Evolutionary conservation across 768 basidiomycete genomes (phyloP).

Genomic region (Termitomyces sp.): DNA sequence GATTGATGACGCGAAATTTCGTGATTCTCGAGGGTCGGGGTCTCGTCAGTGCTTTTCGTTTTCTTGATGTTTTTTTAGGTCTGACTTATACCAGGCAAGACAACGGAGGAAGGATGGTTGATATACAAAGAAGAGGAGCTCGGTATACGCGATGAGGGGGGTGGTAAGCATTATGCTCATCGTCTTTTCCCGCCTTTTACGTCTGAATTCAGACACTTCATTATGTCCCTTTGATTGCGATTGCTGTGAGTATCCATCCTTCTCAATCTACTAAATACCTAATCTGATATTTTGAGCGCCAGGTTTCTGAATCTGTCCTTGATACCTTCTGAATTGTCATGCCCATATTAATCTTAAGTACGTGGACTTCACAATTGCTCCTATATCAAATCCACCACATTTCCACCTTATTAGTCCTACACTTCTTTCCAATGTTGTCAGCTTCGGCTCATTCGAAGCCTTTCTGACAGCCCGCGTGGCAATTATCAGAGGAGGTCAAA

Average conservation of each 20-base stretch:
- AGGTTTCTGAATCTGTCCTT: conserved; percentile 18
- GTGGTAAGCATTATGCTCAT: conserved; percentile 45
- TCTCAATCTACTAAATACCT: neutral
- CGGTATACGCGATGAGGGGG: conserved; percentile 59
- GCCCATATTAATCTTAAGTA: neutral
- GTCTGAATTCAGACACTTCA: conserved; percentile 56
- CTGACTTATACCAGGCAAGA: conserved; percentile 44
- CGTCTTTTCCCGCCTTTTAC: conserved; percentile 15
- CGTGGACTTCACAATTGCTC: neutral
- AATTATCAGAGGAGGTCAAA: conserved; percentile 53
- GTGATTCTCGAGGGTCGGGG: conserved; percentile 70
- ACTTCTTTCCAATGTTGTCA: neutral
- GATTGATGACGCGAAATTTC: conserved; percentile 48
- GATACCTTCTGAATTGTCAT: neutral
- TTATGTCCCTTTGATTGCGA: conserved; percentile 87
- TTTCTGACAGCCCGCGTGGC: conserved; percentile 30
- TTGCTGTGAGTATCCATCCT: conserved; percentile 57
- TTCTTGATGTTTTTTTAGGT: neutral
- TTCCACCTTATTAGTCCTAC: neutral
- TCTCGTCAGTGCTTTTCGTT: conserved; percentile 44
- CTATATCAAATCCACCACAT: neutral
- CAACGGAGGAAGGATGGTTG: conserved; percentile 73
- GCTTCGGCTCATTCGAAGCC: conserved; percentile 55
- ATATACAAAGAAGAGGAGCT: conserved; percentile 85
- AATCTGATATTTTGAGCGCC: neutral